phyloP scores from a whole-genome alignment of 2,329 filamentous ascomycete genomes.

The Mycogone perniciosa region DNA sequence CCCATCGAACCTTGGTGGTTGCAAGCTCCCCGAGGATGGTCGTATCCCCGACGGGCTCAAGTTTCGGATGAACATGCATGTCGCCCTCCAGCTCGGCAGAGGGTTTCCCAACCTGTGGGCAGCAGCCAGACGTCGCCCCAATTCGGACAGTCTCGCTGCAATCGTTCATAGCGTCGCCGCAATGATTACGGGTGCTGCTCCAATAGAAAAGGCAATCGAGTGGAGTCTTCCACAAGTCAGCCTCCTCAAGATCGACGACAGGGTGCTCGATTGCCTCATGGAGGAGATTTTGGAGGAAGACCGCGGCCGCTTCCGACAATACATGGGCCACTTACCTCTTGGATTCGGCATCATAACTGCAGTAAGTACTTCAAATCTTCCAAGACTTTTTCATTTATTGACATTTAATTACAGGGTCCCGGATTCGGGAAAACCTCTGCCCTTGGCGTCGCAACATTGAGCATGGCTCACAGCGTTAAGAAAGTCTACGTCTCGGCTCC shows the following conservation, averaged over 20 bases:
- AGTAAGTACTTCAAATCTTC: too few species aligned
- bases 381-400: too few species aligned
- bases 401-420: too few species aligned
- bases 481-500: slow-evolving; percentile 10
- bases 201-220: too few species aligned
- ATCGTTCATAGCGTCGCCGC: not conserved
- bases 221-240: not conserved
- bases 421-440: slow-evolving; percentile 16
- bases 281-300: slow-evolving; percentile 1
- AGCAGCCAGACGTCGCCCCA: too few species aligned
- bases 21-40: not conserved
- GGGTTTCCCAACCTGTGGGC: too few species aligned
- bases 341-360: slow-evolving; percentile 14
- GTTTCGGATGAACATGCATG: too few species aligned
- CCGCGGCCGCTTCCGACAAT: slow-evolving; percentile 9
- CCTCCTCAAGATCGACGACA: not conserved
- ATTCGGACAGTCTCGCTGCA: too few species aligned
- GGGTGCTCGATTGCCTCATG: slow-evolving; percentile 2
- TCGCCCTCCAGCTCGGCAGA: too few species aligned
- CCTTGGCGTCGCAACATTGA: not conserved
- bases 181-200: too few species aligned
- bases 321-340: slow-evolving; percentile 9
- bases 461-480: slow-evolving; percentile 10
- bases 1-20: not conserved
- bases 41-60: too few species aligned